Base-by-base conservation (phyloP, 306 rosid genomes). In the Lathyrus sativus region DNA sequence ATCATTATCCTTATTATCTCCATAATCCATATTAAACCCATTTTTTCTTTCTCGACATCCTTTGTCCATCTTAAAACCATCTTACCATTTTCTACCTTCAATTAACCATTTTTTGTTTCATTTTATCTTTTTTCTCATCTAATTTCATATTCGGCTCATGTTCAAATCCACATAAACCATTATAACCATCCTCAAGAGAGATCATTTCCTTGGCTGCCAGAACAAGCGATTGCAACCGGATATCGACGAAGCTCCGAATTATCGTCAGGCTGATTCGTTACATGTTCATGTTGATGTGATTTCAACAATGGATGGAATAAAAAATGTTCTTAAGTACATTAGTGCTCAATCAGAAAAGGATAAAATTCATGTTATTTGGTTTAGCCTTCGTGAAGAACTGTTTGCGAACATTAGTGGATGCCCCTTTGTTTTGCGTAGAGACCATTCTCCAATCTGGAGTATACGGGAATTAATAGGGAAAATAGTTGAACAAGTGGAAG, bases 191-290 rank as follows among this genome's bases (percentile, higher is more conserved):
- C 88, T 91, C 14, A 91, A 91, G 62, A 89, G 95, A 61, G 97
- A 91, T 87, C 97, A 91, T 74, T 91, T 91, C 67, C 97, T 96
- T 7, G 97, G 97, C 46, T 91, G 97, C 72, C 97, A 91, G 82
- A 89, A 91, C 77, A 91, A 89, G 63, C 97, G 97, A 19, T 75
- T 91, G 72, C 81, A 77, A 29, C 91, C 97, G 53, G 91, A 87
- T 57, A 87, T 91, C 75, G 95, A 87, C 4, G 97, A 96, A 11
- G 97, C 97, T 84, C 96, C 97, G 14, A 91, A 91, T 80, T 91
- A 91, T 67, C 97, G 97, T 28, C 96, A 89, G 96, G 59, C 97
- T 2, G 77, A 83, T 14, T 84, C 88, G 1, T 74, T 87, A 31
- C 90, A 64, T 70, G 97, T 91, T 71, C 96, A 89, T 17, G 97